These are phyloP conservation scores for Starmerella apis DNA, from an alignment of 805 yeast species.

Conservation along the genomic window DNA sequence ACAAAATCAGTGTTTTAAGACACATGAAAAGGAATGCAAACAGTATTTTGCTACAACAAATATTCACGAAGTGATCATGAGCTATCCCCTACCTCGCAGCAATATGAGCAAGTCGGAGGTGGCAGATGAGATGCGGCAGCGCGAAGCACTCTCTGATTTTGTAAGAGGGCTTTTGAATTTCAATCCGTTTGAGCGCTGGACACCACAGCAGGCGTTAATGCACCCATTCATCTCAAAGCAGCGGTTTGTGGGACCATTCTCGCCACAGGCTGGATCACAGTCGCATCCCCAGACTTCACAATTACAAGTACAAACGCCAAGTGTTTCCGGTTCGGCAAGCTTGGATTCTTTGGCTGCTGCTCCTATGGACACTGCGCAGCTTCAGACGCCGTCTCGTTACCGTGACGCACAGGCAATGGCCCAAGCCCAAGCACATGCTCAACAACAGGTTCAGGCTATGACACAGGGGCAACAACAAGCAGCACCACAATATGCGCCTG, in stretches of 20 bases:
- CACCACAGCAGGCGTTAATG: slow-evolving; percentile 86
- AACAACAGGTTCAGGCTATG: slow-evolving; percentile 10
- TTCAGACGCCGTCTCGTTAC: slow-evolving; percentile 11
- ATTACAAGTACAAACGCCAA: background rate
- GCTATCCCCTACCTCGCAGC: slow-evolving; percentile 45
- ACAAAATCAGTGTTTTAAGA: slow-evolving; percentile 37
- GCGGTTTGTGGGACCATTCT: slow-evolving; percentile 39
- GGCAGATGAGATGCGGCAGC: slow-evolving; percentile 63
- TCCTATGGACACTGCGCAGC: slow-evolving; percentile 3
- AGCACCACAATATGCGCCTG: slow-evolving; percentile 1
- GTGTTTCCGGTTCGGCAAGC: background rate
- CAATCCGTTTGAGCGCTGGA: slow-evolving; percentile 90
- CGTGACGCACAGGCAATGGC: slow-evolving; percentile 10
- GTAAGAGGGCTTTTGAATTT: slow-evolving; percentile 64
- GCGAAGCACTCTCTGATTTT: slow-evolving; percentile 66
- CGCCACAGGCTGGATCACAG: slow-evolving; percentile 14
- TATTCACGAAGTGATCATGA: slow-evolving; percentile 61
- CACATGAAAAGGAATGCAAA: slow-evolving; percentile 67
- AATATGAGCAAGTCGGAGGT: slow-evolving; percentile 35
- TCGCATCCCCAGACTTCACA: background rate
- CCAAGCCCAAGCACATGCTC: slow-evolving; percentile 18
- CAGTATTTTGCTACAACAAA: slow-evolving; percentile 61
- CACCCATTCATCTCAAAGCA: slow-evolving; percentile 80
- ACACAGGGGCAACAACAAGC: slow-evolving; percentile 3
- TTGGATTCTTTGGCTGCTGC: background rate